These are phyloP conservation scores for Mucor sp. DNA, from an alignment of 371 early-diverging fungal genomes.

Conservation along the genomic window DNA sequence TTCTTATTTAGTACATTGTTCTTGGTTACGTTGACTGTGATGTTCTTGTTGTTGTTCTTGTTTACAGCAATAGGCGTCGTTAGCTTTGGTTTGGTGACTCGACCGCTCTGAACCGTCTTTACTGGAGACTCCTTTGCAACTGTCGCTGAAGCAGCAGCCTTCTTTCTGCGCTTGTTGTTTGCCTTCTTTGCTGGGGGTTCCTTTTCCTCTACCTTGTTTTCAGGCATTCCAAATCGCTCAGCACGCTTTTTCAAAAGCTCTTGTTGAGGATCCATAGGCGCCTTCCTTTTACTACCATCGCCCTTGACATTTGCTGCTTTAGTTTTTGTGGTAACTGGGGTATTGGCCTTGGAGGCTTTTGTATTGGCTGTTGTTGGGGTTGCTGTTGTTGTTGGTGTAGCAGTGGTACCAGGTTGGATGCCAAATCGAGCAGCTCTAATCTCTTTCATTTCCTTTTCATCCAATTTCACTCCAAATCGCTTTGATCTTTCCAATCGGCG, in stretches of 20 bases:
- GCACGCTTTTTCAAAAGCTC: slow-evolving; percentile 52
- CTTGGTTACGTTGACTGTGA: background rate
- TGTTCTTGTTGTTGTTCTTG: background rate
- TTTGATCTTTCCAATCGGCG: slow-evolving; percentile 49
- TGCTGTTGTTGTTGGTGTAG: background rate
- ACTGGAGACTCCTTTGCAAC: background rate
- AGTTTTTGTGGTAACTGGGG: background rate
- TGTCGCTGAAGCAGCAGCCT: too few relatives aligned
- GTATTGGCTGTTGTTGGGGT: background rate
- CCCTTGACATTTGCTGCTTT: background rate
- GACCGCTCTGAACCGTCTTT: background rate
- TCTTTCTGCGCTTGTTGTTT: background rate
- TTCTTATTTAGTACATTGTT: background rate
- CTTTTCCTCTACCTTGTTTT: background rate
- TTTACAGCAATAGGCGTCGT: background rate
- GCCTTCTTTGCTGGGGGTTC: background rate
- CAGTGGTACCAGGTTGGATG: background rate
- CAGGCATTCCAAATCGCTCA: slow-evolving; percentile 50
- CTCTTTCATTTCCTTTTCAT: slow-evolving; percentile 42
- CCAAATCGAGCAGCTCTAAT: slow-evolving; percentile 48
- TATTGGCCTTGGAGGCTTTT: background rate
- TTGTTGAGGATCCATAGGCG: background rate
- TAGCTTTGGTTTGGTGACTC: background rate
- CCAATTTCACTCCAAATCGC: slow-evolving; percentile 53
- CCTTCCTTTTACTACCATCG: background rate